Conservation (phyloP, 441 rosid species). For the Macaranga tanarius region DNA sequence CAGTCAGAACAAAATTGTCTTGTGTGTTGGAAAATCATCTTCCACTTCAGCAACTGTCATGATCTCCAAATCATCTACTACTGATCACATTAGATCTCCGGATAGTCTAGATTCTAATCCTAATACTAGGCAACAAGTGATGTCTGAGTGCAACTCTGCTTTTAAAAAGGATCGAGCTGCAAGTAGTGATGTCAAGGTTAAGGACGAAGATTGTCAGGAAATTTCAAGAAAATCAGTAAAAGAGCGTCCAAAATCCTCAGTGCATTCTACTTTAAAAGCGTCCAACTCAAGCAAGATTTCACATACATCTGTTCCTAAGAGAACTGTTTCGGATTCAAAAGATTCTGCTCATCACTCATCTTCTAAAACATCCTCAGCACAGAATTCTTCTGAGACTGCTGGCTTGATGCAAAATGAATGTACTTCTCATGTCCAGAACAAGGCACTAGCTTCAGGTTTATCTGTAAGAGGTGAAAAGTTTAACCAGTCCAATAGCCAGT, state of each 20-base stretch:
- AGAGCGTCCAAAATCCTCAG: conserved; percentile 43
- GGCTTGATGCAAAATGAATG: conserved; percentile 39
- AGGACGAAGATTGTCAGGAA: conserved; percentile 42
- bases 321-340: conserved; percentile 42
- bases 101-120: conserved; percentile 40
- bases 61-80: conserved; percentile 36
- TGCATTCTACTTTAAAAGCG: conserved; percentile 36
- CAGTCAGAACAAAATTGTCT: conserved; percentile 41
- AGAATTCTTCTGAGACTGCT: conserved; percentile 44
- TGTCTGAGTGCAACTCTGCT: conserved; percentile 34
- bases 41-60: conserved; percentile 34
- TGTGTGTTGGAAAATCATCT: conserved; percentile 46
- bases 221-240: conserved; percentile 40
- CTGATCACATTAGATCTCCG: conserved; percentile 44
- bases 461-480: conserved; percentile 57
- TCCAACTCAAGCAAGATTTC: conserved; percentile 48
- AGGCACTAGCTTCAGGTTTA: conserved; percentile 41
- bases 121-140: conserved; percentile 36
- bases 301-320: conserved; percentile 48
- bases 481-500: conserved; percentile 42
- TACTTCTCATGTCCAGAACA: conserved; percentile 37
- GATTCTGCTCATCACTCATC: conserved; percentile 43
- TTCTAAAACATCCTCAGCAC: conserved; percentile 44
- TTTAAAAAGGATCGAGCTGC: conserved; percentile 46
- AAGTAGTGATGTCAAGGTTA: conserved; percentile 36